A percentile compares a stretch with the other conserved stretches of the same genome.
These are phyloP conservation scores for Corchorus capsularis DNA, from an alignment of 345 rosid species.

Conservation along the genomic window DNA sequence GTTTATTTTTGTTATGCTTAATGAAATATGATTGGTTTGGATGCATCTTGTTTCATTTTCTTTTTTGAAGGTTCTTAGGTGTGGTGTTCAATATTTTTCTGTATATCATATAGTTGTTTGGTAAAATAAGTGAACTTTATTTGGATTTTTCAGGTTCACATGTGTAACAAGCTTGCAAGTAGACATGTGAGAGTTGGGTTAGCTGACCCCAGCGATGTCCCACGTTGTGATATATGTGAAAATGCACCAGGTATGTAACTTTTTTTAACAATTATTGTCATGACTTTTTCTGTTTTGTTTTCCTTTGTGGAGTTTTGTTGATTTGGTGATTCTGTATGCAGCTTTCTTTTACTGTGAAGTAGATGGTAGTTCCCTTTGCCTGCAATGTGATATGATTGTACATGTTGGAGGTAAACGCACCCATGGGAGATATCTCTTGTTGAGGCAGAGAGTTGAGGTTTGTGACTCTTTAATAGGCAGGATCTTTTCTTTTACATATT, in stretches of 20 bases:
- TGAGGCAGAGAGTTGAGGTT: conserved; percentile 86
- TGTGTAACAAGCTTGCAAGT: conserved; percentile 87
- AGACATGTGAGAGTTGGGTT: conserved; percentile 80
- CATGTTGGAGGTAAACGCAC: conserved; percentile 94
- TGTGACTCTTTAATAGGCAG: conserved; percentile 29
- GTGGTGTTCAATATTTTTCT: too few relatives aligned
- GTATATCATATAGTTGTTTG: neutral
- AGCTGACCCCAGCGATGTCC: conserved; percentile 72
- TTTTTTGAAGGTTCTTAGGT: too few relatives aligned
- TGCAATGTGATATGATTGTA: conserved; percentile 87
- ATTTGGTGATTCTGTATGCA: conserved; percentile 30
- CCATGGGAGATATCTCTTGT: conserved; percentile 68
- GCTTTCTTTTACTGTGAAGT: conserved; percentile 91
- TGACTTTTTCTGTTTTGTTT: neutral
- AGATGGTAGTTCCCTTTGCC: conserved; percentile 84
- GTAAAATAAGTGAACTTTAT: conserved; percentile 5
- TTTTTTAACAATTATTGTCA: conserved; percentile 7
- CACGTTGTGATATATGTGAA: conserved; percentile 83
- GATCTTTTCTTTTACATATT: conserved; percentile 13
- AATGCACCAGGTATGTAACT: conserved; percentile 69
- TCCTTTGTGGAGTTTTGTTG: conserved; percentile 23
- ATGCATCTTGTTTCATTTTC: too few relatives aligned
- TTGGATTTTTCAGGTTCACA: conserved; percentile 58
- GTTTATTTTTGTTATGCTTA: too few relatives aligned
- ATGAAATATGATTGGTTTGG: too few relatives aligned